phyloP scores from a whole-genome alignment of 208 protist genomes.

The Blechomonas ayalai region DNA sequence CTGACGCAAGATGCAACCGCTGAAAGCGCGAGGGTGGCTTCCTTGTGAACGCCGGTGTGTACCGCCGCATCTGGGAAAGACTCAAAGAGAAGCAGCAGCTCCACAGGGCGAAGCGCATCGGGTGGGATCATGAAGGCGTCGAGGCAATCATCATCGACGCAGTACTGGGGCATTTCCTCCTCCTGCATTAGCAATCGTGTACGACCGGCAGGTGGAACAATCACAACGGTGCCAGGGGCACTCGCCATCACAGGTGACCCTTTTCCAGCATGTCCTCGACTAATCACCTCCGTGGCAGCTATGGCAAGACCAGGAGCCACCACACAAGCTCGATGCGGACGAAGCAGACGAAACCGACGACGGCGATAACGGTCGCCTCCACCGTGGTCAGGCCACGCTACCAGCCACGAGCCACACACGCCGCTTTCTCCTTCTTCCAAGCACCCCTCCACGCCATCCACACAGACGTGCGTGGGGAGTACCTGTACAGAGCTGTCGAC shows the following conservation, averaged over 20 bases:
- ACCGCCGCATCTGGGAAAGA: conserved; percentile 9
- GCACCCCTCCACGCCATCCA: conserved; percentile 1
- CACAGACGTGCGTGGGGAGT: not conserved
- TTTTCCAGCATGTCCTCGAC: not conserved
- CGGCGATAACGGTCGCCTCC: not conserved
- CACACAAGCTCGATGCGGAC: conserved; percentile 8
- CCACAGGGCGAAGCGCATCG: conserved; percentile 10
- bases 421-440: not conserved
- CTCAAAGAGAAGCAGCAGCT: conserved; percentile 36
- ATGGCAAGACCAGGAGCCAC: conserved; percentile 32
- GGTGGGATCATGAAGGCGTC: too few relatives aligned
- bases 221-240: too few relatives aligned
- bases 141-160: too few relatives aligned
- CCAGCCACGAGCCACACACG: conserved; percentile 6
- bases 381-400: not conserved
- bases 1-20: conserved; percentile 5
- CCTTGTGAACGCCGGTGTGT: not conserved
- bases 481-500: conserved; percentile 1
- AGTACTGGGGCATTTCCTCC: conserved; percentile 5
- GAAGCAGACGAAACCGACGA: conserved; percentile 1
- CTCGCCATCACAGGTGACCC: not conserved
- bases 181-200: not conserved
- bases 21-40: conserved; percentile 1
- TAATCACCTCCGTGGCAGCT: conserved; percentile 22
- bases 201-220: too few relatives aligned